Conservation (phyloP, 2,329 filamentous ascomycete species). For the Verticillium klebahnii region DNA sequence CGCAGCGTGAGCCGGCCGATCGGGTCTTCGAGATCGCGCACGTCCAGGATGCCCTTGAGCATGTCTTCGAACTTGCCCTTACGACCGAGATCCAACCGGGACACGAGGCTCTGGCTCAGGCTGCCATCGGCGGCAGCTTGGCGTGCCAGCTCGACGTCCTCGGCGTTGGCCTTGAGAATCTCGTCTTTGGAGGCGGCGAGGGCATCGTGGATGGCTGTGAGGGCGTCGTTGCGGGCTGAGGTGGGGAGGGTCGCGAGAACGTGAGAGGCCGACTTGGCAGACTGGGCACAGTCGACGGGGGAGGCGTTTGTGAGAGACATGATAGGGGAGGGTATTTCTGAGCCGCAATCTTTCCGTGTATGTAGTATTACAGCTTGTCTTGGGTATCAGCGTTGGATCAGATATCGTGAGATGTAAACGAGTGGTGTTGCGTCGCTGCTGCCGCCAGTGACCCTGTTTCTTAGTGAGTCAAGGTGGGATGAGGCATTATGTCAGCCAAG, state of each 20-base stretch:
- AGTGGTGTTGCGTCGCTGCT: background rate
- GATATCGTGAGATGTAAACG: background rate
- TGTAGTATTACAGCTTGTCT: background rate
- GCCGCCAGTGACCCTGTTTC: background rate
- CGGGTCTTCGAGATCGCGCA: constrained; percentile 78
- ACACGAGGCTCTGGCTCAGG: constrained; percentile 77
- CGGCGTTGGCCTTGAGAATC: constrained; percentile 82
- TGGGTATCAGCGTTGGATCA: background rate
- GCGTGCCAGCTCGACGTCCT: constrained; percentile 71
- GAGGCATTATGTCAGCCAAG: background rate
- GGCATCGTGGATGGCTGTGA: constrained; percentile 78
- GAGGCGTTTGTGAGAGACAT: constrained; percentile 92
- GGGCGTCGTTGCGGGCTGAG: constrained; percentile 73
- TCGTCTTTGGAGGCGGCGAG: constrained; percentile 63
- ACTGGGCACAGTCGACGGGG: constrained; percentile 69
- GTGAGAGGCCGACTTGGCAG: constrained; percentile 78
- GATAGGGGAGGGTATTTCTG: background rate
- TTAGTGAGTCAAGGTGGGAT: background rate
- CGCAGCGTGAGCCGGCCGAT: constrained; percentile 81
- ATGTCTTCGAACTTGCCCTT: constrained; percentile 96
- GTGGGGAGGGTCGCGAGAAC: constrained; percentile 75
- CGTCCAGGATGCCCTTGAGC: constrained; percentile 90
- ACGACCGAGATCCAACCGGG: constrained; percentile 79
- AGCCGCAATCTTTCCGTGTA: background rate
- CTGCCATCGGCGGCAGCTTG: constrained; percentile 70